Percentiles rank a stretch among this genome's conserved stretches.
phyloP scores from a whole-genome alignment of 768 basidiomycete species.

The Gelatoporia subvermispora region DNA sequence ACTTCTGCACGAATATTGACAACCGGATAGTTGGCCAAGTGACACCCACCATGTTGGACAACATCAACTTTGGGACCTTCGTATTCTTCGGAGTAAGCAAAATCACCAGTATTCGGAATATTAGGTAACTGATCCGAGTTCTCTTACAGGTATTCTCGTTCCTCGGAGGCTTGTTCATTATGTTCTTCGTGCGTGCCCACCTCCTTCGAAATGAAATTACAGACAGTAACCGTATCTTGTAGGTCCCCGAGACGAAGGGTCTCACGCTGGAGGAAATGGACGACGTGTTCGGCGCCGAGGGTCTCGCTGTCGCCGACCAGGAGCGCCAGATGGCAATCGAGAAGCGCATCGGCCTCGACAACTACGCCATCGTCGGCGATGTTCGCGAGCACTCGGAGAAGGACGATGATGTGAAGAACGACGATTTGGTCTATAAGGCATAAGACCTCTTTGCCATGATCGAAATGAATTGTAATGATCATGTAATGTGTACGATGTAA shows the following conservation, averaged over 20 bases:
- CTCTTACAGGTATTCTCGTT: slow-evolving; percentile 59
- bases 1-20: not conserved
- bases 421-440: not conserved
- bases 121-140: no score
- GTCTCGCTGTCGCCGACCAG: slow-evolving; percentile 53
- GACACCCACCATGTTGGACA: slow-evolving; percentile 67
- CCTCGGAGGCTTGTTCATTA: slow-evolving; percentile 60
- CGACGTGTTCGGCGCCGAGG: slow-evolving; percentile 61
- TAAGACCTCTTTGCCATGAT: slow-evolving; percentile 1
- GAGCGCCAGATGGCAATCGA: slow-evolving; percentile 46
- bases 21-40: slow-evolving; percentile 46
- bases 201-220: not conserved
- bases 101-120: no score
- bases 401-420: not conserved
- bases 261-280: slow-evolving; percentile 78
- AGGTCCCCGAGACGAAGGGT: slow-evolving; percentile 74
- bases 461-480: not conserved
- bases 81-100: slow-evolving; percentile 65
- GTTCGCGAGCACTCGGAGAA: slow-evolving; percentile 2
- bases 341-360: slow-evolving; percentile 56
- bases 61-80: slow-evolving; percentile 67
- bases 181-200: slow-evolving; percentile 48
- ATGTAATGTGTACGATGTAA: no score
- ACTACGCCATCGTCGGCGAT: slow-evolving; percentile 17
- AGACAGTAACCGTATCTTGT: not conserved